phyloP scores from a whole-genome alignment of 495 filamentous ascomycete species.

The Tuber brumale region DNA sequence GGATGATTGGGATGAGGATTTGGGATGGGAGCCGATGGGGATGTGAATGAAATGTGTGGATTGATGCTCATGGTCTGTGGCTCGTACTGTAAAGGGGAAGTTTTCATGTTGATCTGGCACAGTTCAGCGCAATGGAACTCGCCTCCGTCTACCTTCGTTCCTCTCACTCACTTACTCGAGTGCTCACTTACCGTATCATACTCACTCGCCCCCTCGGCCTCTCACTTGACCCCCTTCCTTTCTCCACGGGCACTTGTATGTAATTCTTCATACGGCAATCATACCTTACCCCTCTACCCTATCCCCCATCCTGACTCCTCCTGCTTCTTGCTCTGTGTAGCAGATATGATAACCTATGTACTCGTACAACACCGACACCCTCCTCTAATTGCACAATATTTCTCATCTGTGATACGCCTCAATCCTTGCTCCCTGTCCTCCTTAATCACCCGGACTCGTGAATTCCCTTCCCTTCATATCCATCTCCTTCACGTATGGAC shows the following conservation, averaged over 20 bases:
- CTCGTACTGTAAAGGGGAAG: constrained; percentile 30
- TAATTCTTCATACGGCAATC: not conserved
- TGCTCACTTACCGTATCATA: not conserved
- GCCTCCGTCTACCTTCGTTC: not conserved
- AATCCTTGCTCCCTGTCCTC: not conserved
- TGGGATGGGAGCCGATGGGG: constrained; percentile 37
- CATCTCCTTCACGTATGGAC: not conserved
- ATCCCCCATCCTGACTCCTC: not conserved
- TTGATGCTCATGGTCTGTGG: constrained; percentile 18
- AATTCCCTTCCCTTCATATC: not conserved
- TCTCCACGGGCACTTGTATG: not conserved
- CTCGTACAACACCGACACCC: not conserved
- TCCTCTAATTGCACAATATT: not conserved
- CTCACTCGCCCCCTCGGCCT: not conserved
- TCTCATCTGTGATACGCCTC: constrained; percentile 2
- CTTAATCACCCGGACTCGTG: not conserved
- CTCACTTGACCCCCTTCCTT: not conserved
- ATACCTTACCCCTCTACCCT: not conserved
- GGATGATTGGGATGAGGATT: constrained; percentile 35
- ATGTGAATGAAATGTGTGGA: constrained; percentile 33
- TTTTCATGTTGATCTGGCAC: constrained; percentile 30
- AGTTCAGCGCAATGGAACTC: not conserved
- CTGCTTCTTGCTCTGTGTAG: not conserved
- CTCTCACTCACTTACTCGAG: not conserved
- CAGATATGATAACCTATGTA: not conserved